A percentile compares a stretch with the other conserved stretches of the same genome.
Evolutionary conservation across 2,329 filamentous ascomycete species (phyloP).

Genomic region (Exophiala phaeomuriformis): DNA sequence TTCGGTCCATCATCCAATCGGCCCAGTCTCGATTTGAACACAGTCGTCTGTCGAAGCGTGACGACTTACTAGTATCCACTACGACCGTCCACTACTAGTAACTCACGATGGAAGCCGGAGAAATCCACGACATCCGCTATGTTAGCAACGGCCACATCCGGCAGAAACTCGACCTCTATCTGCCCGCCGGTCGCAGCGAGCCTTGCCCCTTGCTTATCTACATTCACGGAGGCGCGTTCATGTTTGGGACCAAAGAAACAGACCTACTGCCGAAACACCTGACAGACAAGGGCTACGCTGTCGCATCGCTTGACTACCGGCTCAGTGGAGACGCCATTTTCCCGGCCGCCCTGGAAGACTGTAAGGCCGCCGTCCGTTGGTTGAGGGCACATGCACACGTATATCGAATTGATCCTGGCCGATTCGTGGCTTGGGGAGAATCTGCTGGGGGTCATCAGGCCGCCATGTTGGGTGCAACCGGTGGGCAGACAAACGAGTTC

Average conservation of each 20-base stretch:
- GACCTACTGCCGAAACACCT: constrained; percentile 5
- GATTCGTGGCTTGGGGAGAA: constrained; percentile 14
- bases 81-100: no score
- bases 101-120: neutral
- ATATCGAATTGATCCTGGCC: constrained; percentile 6
- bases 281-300: constrained; percentile 2
- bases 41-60: no score
- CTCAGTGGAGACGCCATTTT: constrained; percentile 10
- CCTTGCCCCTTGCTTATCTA: constrained; percentile 13
- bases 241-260: constrained; percentile 6
- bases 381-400: constrained; percentile 3
- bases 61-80: no score
- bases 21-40: no score
- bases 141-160: neutral
- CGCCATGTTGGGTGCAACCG: constrained; percentile 9
- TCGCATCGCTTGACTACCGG: constrained; percentile 15
- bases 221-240: constrained; percentile 12
- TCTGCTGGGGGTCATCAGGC: constrained; percentile 11
- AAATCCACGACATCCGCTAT: neutral
- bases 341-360: constrained; percentile 13
- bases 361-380: constrained; percentile 13
- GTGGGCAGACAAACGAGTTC: neutral
- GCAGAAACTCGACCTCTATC: constrained; percentile 14
- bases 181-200: neutral
- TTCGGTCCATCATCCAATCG: no score